Conservation (phyloP, 768 basidiomycete species). For the Phaffia australis region DNA sequence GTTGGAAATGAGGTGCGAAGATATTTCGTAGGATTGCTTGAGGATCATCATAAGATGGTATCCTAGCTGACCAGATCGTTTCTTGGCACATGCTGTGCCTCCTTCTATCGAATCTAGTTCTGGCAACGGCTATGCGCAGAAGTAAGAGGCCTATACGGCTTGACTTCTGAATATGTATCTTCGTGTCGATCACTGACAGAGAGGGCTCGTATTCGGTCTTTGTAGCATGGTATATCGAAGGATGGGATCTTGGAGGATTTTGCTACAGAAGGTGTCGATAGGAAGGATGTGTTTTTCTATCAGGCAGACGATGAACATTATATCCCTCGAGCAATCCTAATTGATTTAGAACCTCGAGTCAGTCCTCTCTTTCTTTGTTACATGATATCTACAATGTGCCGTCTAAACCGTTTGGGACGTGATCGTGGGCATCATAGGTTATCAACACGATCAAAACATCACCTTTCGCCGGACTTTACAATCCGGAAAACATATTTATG, state of each 20-base stretch:
- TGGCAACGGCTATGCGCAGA: conserved; percentile 98
- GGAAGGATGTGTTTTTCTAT: conserved; percentile 99
- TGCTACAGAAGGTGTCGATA: conserved; percentile 87
- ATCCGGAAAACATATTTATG: conserved; percentile 93
- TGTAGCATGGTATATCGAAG: conserved; percentile 77
- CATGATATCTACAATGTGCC: neutral
- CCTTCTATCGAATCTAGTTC: conserved; percentile 45
- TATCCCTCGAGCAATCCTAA: conserved; percentile 88
- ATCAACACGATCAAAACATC: conserved; percentile 88
- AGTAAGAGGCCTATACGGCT: conserved; percentile 2
- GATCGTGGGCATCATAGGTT: conserved; percentile 49
- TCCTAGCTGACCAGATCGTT: neutral
- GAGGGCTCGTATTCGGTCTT: neutral
- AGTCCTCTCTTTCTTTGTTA: conserved; percentile 32
- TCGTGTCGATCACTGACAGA: neutral
- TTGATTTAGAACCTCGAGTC: conserved; percentile 93
- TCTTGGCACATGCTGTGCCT: neutral
- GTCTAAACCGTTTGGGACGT: no score
- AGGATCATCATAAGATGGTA: neutral
- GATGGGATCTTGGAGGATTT: conserved; percentile 94
- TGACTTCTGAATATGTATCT: neutral
- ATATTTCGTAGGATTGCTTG: neutral
- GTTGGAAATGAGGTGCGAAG: conserved; percentile 64
- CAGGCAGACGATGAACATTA: conserved; percentile 99
- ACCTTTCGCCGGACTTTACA: conserved; percentile 78